These are phyloP conservation scores for Metroxylon sagu DNA, from an alignment of 176 grass and related monocot species.

Conservation along the genomic window DNA sequence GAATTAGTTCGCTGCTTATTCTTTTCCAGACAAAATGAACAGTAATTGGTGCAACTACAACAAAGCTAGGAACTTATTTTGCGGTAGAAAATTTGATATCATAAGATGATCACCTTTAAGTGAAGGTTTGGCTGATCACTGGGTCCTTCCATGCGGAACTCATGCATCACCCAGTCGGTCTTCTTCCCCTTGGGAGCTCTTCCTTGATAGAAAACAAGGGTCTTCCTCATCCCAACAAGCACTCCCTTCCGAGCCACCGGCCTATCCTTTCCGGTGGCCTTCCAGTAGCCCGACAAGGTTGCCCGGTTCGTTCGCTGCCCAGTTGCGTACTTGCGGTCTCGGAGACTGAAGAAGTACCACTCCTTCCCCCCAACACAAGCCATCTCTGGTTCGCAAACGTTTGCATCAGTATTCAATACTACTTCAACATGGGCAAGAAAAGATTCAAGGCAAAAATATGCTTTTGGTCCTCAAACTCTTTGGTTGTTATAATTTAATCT, in stretches of 20 bases:
- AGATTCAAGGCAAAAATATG: no score
- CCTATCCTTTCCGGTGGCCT: slow-evolving; percentile 87
- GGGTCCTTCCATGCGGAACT: slow-evolving; percentile 60
- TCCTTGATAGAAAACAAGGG: slow-evolving; percentile 83
- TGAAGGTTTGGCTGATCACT: slow-evolving; percentile 2
- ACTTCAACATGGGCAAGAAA: no score
- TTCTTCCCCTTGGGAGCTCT: slow-evolving; percentile 87
- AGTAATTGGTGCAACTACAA: no score
- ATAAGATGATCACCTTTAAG: slow-evolving; percentile 31
- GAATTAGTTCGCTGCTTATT: no score
- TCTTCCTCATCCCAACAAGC: slow-evolving; percentile 79
- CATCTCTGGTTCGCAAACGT: slow-evolving; percentile 16
- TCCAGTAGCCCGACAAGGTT: slow-evolving; percentile 72
- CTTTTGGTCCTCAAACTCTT: no score
- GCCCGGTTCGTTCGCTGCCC: slow-evolving; percentile 80
- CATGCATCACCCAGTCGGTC: slow-evolving; percentile 97
- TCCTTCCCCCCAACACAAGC: slow-evolving; percentile 44
- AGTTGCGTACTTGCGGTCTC: slow-evolving; percentile 76
- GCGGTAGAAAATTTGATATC: neutral
- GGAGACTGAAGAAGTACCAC: slow-evolving; percentile 81
- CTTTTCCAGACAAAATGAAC: no score
- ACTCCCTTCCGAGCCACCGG: slow-evolving; percentile 23
- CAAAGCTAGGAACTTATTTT: neutral
- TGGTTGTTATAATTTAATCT: no score
- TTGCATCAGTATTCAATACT: no score